Conservation (phyloP, 495 filamentous ascomycete genomes). For the Xylaria nigripes region DNA sequence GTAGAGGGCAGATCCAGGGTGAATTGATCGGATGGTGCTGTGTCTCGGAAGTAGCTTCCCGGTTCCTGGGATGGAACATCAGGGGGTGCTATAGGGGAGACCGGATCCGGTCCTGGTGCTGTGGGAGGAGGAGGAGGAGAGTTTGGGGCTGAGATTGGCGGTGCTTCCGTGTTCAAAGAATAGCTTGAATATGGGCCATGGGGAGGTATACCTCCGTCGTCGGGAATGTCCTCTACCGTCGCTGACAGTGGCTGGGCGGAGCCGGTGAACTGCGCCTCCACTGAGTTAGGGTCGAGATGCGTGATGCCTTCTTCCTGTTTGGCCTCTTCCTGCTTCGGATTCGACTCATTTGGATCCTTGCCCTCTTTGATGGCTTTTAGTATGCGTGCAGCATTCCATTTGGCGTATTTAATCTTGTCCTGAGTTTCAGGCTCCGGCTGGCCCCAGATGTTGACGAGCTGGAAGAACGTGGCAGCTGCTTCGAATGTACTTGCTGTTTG, state of each 20-base stretch:
- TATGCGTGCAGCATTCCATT: conserved; percentile 91
- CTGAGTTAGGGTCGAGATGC: conserved; percentile 49
- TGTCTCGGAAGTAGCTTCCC: conserved; percentile 20
- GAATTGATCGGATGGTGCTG: conserved; percentile 12
- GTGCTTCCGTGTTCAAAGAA: conserved; percentile 29
- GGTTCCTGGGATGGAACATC: conserved; percentile 23
- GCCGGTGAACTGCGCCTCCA: conserved; percentile 52
- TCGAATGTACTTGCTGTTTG: conserved; percentile 91
- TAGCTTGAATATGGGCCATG: conserved; percentile 29
- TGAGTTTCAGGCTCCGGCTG: conserved; percentile 64
- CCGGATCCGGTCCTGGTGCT: conserved; percentile 22
- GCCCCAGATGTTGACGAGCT: conserved; percentile 78
- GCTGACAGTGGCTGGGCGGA: conserved; percentile 41
- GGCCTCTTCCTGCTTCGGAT: conserved; percentile 48
- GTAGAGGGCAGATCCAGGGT: conserved; percentile 22
- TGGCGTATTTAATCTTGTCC: conserved; percentile 88
- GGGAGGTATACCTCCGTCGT: conserved; percentile 29
- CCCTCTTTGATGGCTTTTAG: conserved; percentile 83
- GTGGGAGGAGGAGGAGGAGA: conserved; percentile 36
- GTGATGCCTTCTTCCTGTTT: conserved; percentile 37
- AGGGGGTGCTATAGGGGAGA: conserved; percentile 31
- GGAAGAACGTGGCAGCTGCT: conserved; percentile 85
- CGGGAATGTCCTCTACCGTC: conserved; percentile 49
- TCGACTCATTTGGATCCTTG: conserved; percentile 85
- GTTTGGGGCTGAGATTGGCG: conserved; percentile 29